Evolutionary conservation across 306 rosid species (phyloP).

Genomic region (Dalbergia oliveri): DNA sequence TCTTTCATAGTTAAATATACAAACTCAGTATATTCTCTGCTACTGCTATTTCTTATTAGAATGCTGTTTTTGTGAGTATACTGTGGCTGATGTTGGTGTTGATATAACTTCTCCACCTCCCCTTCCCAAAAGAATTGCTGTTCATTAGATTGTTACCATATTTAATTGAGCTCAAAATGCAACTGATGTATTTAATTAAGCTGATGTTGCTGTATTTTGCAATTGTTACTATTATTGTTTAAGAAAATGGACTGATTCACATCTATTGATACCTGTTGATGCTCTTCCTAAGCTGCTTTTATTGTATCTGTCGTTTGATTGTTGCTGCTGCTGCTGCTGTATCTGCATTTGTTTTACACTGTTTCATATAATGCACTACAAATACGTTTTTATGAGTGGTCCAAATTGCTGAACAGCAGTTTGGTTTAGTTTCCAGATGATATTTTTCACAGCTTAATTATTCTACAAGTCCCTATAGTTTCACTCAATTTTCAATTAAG

Average conservation of each 20-base stretch:
- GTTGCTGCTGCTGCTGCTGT: neutral
- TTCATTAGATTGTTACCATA: neutral
- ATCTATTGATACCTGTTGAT: slow-evolving; percentile 10
- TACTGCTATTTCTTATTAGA: too few relatives aligned
- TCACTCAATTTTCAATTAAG: too few relatives aligned
- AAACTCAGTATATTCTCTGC: too few relatives aligned
- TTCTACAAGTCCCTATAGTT: too few relatives aligned
- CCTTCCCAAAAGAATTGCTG: neutral
- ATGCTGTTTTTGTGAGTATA: neutral
- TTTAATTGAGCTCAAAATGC: neutral
- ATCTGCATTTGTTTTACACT: neutral
- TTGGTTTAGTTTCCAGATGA: too few relatives aligned
- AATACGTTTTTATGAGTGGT: neutral
- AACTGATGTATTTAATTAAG: slow-evolving; percentile 2
- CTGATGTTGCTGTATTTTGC: slow-evolving; percentile 5
- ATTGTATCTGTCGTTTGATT: slow-evolving; percentile 1
- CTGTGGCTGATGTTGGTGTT: neutral
- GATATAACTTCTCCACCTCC: neutral
- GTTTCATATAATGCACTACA: neutral
- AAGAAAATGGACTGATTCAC: neutral
- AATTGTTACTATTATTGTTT: neutral
- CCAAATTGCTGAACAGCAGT: neutral
- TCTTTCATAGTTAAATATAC: too few relatives aligned
- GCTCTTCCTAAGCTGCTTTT: neutral
- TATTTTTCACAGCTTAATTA: too few relatives aligned